Evolutionary conservation across 164 flowering plant species (phyloP).

Genomic region (Buxus sempervirens): DNA sequence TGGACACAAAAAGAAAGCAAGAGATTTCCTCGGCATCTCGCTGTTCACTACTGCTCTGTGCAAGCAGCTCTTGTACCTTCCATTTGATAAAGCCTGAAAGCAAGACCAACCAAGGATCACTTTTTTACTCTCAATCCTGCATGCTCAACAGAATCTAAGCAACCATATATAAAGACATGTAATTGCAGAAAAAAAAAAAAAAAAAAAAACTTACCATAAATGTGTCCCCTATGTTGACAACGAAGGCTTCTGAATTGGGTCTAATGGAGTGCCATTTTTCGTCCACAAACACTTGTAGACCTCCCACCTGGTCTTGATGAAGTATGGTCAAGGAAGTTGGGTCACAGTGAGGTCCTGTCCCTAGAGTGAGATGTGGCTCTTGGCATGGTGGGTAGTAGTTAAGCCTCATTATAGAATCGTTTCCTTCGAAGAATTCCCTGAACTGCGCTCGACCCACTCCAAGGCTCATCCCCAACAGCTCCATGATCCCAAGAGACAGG

Average conservation of each 20-base stretch:
- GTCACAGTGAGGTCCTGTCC: conserved; percentile 90
- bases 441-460: conserved; percentile 47
- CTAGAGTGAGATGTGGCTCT: conserved; percentile 65
- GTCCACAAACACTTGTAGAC: conserved; percentile 74
- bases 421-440: conserved; percentile 56
- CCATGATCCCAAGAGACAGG: conserved; percentile 71
- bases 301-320: conserved; percentile 78
- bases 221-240: conserved; percentile 84
- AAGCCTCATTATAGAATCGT: conserved; percentile 77
- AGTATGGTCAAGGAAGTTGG: conserved; percentile 86
- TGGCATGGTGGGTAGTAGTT: conserved; percentile 84
- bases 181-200: too few species aligned
- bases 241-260: conserved; percentile 63
- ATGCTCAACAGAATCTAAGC: too few species aligned
- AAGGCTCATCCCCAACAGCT: conserved; percentile 62
- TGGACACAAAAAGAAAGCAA: conserved; percentile 83
- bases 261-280: conserved; percentile 53
- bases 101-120: neutral
- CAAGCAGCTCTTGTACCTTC: conserved; percentile 70
- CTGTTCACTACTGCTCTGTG: conserved; percentile 88
- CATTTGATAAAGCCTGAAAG: conserved; percentile 73
- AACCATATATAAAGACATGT: too few species aligned
- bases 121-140: neutral
- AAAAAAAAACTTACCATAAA: conserved; percentile 74
- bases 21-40: conserved; percentile 54